Percentiles rank a stretch among this genome's conserved stretches.
Conservation (phyloP, 129 eudicot genomes). For the Ambrosia trifida region DNA sequence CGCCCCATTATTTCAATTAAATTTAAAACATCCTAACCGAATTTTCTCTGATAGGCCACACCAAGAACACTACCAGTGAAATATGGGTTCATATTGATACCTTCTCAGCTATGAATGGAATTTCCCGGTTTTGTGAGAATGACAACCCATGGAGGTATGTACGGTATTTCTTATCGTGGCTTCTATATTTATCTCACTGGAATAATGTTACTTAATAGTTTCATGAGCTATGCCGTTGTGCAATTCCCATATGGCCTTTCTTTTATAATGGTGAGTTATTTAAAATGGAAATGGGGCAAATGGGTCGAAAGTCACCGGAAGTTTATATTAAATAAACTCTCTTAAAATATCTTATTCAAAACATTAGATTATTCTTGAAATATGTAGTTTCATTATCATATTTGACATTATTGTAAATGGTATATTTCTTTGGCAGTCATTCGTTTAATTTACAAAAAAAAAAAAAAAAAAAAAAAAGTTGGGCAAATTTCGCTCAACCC, state of each 20-base stretch:
- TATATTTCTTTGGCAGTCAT: background rate
- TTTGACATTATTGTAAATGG: background rate
- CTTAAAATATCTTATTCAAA: background rate
- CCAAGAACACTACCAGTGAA: constrained; percentile 50
- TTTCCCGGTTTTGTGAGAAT: constrained; percentile 88
- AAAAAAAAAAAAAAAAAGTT: background rate
- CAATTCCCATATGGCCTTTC: background rate
- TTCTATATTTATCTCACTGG: background rate
- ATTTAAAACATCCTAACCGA: background rate
- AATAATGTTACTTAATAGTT: background rate
- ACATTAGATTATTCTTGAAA: background rate
- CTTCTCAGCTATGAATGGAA: constrained; percentile 94
- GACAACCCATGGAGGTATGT: constrained; percentile 74
- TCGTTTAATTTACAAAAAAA: background rate
- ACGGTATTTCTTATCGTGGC: background rate
- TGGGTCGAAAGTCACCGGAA: background rate
- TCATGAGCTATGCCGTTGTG: constrained; percentile 18
- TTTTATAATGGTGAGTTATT: background rate
- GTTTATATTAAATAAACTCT: background rate
- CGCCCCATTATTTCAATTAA: background rate
- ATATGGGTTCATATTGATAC: constrained; percentile 77
- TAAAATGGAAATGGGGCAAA: background rate
- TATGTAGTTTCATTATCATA: background rate
- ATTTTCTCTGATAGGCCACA: constrained; percentile 42
- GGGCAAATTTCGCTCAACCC: background rate